Percentiles rank a stretch among this genome's conserved stretches.
Conservation (phyloP, 805 yeast genomes). For the Myxozyma monticola region DNA sequence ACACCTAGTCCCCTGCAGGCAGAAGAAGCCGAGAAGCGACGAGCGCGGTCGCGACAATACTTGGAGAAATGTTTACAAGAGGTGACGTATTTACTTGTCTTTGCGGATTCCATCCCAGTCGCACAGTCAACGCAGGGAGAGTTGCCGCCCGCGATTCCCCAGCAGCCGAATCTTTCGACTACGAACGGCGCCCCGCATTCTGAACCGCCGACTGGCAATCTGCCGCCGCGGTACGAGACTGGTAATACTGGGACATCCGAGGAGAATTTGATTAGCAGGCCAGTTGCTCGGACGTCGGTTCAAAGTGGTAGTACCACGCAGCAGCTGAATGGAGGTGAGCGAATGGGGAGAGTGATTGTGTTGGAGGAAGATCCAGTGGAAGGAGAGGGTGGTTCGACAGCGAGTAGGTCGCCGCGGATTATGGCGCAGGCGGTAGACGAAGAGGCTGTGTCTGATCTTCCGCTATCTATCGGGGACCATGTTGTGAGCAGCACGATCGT, state of each 20-base stretch:
- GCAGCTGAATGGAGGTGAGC: neutral
- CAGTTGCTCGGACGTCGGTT: no score
- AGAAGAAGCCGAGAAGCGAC: conserved; percentile 20
- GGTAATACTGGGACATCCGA: no score
- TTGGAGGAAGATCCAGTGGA: conserved; percentile 7
- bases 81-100: conserved; percentile 26
- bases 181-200: neutral
- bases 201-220: neutral
- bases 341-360: conserved; percentile 11
- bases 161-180: neutral
- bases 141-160: neutral
- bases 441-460: conserved; percentile 2
- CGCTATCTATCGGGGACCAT: conserved; percentile 11
- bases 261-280: no score
- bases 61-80: conserved; percentile 29
- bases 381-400: neutral
- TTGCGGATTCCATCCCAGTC: conserved; percentile 18
- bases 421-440: conserved; percentile 4
- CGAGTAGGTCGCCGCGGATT: neutral
- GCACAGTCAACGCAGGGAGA: conserved; percentile 2
- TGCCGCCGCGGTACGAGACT: neutral
- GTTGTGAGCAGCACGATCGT: conserved; percentile 12
- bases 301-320: neutral
- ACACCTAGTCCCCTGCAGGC: no score
- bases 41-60: conserved; percentile 23